Evolutionary conservation across 257 asterid genomes (phyloP).

Genomic region (Ilex aquifolium): DNA sequence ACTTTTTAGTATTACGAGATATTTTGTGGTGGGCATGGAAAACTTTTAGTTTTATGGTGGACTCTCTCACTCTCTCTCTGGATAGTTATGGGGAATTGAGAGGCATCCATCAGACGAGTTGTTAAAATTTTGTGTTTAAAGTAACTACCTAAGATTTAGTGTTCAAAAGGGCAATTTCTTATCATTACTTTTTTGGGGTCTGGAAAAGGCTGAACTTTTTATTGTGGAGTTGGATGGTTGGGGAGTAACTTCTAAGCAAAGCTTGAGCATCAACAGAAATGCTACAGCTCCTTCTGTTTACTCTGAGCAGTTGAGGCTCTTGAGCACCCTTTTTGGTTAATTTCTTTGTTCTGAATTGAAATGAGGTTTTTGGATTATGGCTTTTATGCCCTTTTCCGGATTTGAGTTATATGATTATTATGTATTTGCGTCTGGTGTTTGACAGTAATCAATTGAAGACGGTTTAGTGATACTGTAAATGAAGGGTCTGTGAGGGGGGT

Average conservation of each 20-base stretch:
- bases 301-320: background rate
- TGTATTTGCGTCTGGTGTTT: background rate
- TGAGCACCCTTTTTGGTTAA: background rate
- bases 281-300: background rate
- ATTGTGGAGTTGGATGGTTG: slow-evolving; percentile 18
- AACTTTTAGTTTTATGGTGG: too few species aligned
- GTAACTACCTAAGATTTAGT: slow-evolving; percentile 1
- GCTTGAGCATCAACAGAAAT: background rate
- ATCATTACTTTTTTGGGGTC: background rate
- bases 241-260: slow-evolving; percentile 26
- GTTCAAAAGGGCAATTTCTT: background rate
- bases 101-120: slow-evolving; percentile 21
- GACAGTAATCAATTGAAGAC: slow-evolving; percentile 3
- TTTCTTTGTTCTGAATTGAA: background rate
- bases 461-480: slow-evolving; percentile 4
- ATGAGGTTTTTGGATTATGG: background rate
- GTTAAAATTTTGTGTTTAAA: slow-evolving; percentile 8
- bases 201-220: background rate
- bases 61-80: background rate
- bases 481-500: slow-evolving; percentile 1
- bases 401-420: background rate
- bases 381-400: background rate
- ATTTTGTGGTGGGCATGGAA: background rate
- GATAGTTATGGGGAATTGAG: slow-evolving; percentile 8
- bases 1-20: background rate